Percentiles rank a stretch among this genome's conserved stretches.
These are phyloP conservation scores for Pichia sp. DNA, from an alignment of 1,139 yeast genomes.

Conservation along the genomic window DNA sequence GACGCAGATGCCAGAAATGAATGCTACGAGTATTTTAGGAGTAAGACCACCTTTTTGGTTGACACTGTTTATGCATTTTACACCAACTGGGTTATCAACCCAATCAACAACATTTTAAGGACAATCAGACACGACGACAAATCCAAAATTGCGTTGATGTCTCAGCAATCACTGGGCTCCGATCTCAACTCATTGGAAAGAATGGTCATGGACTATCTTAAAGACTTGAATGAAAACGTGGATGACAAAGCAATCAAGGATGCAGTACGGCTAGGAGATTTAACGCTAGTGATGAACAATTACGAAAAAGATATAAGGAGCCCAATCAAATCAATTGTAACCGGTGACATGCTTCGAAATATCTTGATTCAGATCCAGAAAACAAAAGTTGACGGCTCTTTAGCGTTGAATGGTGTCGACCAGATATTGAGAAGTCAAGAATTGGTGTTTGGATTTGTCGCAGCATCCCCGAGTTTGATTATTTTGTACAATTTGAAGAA, in stretches of 20 bases:
- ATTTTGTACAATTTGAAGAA: constrained; percentile 40
- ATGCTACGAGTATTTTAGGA: neutral
- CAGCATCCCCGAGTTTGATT: constrained; percentile 72
- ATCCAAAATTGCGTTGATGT: constrained; percentile 64
- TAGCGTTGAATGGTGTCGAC: constrained; percentile 88
- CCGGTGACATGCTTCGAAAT: constrained; percentile 69
- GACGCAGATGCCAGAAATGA: constrained; percentile 3
- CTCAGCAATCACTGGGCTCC: constrained; percentile 68
- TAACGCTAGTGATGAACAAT: constrained; percentile 68
- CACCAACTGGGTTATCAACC: constrained; percentile 76
- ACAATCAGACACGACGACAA: constrained; percentile 78
- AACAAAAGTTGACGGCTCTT: constrained; percentile 89
- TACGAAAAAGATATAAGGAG: constrained; percentile 70
- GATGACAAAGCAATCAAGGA: constrained; percentile 25
- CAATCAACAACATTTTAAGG: constrained; percentile 63
- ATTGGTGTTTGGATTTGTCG: constrained; percentile 82
- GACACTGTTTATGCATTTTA: constrained; percentile 63
- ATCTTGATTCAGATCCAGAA: constrained; percentile 85
- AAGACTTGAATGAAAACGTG: constrained; percentile 29
- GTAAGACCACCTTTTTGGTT: constrained; percentile 35
- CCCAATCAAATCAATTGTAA: constrained; percentile 56
- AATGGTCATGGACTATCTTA: constrained; percentile 74
- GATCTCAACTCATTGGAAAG: constrained; percentile 77
- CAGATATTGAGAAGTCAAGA: constrained; percentile 85
- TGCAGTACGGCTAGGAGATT: constrained; percentile 14